Conservation (phyloP, 495 filamentous ascomycete species). For the Penicillium lividum region DNA sequence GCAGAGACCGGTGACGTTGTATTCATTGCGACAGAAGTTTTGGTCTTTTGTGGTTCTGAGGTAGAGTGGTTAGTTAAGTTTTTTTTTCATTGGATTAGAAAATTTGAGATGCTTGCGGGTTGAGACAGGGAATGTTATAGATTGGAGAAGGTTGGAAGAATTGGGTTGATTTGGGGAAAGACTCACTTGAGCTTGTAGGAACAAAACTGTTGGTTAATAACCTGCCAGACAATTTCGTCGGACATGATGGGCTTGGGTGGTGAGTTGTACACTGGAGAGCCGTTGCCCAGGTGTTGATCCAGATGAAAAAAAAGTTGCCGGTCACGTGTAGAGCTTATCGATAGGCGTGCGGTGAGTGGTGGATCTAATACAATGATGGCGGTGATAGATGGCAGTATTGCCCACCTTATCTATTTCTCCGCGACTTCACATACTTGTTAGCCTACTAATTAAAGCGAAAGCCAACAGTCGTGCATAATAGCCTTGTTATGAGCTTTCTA, state of each 20-base stretch:
- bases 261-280: slow-evolving; percentile 19
- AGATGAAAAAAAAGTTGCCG: slow-evolving; percentile 38
- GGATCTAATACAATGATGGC: too few species aligned
- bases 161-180: neutral
- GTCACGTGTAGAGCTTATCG: slow-evolving; percentile 44
- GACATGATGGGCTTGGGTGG: slow-evolving; percentile 47
- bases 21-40: slow-evolving; percentile 95
- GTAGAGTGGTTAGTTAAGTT: slow-evolving; percentile 16
- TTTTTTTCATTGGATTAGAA: slow-evolving; percentile 7
- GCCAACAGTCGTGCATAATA: too few species aligned
- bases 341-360: slow-evolving; percentile 27
- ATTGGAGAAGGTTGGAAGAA: neutral
- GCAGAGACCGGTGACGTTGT: slow-evolving; percentile 93
- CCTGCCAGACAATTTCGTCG: slow-evolving; percentile 97
- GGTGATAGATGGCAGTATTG: too few species aligned
- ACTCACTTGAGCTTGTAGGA: slow-evolving; percentile 92
- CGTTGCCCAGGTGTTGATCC: slow-evolving; percentile 25
- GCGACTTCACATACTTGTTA: too few species aligned
- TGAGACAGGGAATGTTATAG: neutral
- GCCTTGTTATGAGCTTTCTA: too few species aligned
- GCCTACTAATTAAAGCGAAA: too few species aligned
- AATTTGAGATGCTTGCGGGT: slow-evolving; percentile 4
- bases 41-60: slow-evolving; percentile 82
- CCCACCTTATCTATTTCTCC: too few species aligned
- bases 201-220: slow-evolving; percentile 95